Conservation (phyloP, 441 rosid species). For the Francoa sonchifolia region DNA sequence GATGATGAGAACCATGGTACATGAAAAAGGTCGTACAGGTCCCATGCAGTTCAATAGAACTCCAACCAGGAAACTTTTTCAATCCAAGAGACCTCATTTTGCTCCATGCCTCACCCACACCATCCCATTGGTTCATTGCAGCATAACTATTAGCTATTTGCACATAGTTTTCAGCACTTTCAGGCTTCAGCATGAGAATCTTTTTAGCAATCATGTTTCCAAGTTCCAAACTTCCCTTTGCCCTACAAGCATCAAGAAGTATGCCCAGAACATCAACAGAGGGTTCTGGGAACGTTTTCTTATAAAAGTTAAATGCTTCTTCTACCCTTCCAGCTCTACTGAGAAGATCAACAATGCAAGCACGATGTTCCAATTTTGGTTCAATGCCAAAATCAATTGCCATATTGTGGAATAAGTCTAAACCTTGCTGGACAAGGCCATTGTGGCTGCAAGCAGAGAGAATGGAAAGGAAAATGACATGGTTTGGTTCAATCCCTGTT, state of each 20-base stretch:
- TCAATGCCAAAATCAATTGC: slow-evolving; percentile 26
- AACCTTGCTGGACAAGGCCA: slow-evolving; percentile 39
- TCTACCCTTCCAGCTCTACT: slow-evolving; percentile 43
- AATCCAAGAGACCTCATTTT: slow-evolving; percentile 40
- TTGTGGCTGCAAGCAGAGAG: slow-evolving; percentile 51
- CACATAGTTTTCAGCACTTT: slow-evolving; percentile 32
- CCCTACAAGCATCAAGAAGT: slow-evolving; percentile 41
- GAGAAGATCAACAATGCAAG: slow-evolving; percentile 50
- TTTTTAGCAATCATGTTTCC: slow-evolving; percentile 23
- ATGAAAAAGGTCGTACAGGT: slow-evolving; percentile 28
- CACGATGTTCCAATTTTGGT: slow-evolving; percentile 41
- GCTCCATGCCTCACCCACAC: slow-evolving; percentile 32
- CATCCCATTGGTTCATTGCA: slow-evolving; percentile 41
- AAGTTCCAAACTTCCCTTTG: slow-evolving; percentile 21
- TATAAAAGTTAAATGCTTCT: slow-evolving; percentile 44
- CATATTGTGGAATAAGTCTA: slow-evolving; percentile 36
- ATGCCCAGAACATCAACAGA: slow-evolving; percentile 35
- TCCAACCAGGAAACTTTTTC: slow-evolving; percentile 46
- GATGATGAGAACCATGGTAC: slow-evolving; percentile 32
- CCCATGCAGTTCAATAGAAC: slow-evolving; percentile 33
- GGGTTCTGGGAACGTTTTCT: slow-evolving; percentile 25
- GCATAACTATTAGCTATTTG: slow-evolving; percentile 43
- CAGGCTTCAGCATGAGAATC: slow-evolving; percentile 24
- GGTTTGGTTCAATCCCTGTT: slow-evolving; percentile 36
- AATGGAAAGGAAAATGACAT: slow-evolving; percentile 35